Percentiles rank a stretch among this genome's conserved stretches.
Conservation (phyloP, 2,329 filamentous ascomycete species). For the Emergomyces orientalis region DNA sequence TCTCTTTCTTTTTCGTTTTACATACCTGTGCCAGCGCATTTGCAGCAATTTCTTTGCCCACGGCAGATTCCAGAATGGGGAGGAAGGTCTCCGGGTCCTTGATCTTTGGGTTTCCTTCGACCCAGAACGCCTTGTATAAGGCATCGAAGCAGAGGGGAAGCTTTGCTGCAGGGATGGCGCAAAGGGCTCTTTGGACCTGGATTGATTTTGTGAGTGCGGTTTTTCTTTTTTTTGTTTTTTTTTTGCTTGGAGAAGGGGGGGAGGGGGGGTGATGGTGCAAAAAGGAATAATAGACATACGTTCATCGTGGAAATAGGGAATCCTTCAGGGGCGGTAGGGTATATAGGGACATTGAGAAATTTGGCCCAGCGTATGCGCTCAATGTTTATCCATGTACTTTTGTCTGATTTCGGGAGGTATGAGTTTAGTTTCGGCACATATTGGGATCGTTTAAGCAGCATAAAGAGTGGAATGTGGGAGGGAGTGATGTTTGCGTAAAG, state of each 20-base stretch:
- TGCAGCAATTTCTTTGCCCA: constrained; percentile 39
- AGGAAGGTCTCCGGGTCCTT: constrained; percentile 37
- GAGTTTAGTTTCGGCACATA: background rate
- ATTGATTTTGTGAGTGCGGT: background rate
- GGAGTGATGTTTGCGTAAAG: background rate
- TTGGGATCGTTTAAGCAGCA: background rate
- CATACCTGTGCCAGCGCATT: constrained; percentile 35
- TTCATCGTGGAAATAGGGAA: constrained; percentile 43
- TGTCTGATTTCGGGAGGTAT: constrained; percentile 37
- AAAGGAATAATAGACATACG: constrained; percentile 6
- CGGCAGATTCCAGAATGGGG: constrained; percentile 36
- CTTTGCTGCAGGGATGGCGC: constrained; percentile 36
- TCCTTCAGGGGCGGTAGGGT: constrained; percentile 34
- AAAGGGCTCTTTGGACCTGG: constrained; percentile 43
- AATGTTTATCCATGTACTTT: constrained; percentile 47
- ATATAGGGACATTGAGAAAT: constrained; percentile 47
- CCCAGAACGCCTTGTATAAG: constrained; percentile 46
- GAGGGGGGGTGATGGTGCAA: background rate
- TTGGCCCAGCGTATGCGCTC: constrained; percentile 48
- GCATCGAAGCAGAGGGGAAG: constrained; percentile 37
- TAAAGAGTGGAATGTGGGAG: background rate
- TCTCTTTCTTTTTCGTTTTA: background rate
- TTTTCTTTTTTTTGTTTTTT: constrained; percentile 2
- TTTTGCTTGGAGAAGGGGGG: no score
- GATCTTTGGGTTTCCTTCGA: constrained; percentile 37